These are phyloP conservation scores for Pythium sp. DNA, from an alignment of 352 stramenopile species.

Conservation along the genomic window DNA sequence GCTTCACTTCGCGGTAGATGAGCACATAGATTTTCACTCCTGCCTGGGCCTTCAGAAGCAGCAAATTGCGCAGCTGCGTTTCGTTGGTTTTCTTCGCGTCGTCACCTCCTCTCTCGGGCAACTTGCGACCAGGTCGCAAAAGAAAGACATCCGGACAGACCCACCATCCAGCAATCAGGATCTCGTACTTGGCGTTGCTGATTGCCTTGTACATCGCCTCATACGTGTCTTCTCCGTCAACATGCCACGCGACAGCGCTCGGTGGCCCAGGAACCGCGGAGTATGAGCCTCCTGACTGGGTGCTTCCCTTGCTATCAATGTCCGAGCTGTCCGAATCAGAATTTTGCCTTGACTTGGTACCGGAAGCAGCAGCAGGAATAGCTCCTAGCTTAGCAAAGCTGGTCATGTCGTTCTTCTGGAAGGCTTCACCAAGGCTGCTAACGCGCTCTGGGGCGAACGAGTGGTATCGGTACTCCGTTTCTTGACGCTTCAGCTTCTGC, in stretches of 20 bases:
- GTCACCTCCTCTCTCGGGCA: conserved; percentile 36
- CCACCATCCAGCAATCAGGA: conserved; percentile 91
- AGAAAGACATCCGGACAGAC: conserved; percentile 85
- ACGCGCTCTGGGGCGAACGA: conserved; percentile 74
- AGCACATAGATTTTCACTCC: conserved; percentile 90
- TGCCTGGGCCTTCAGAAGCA: conserved; percentile 75
- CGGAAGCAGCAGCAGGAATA: conserved; percentile 14
- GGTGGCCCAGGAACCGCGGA: conserved; percentile 36
- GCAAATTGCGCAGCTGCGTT: conserved; percentile 69
- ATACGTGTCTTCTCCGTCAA: conserved; percentile 86
- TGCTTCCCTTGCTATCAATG: conserved; percentile 53
- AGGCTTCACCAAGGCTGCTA: conserved; percentile 32
- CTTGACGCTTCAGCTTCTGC: conserved; percentile 76
- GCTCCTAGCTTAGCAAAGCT: conserved; percentile 30
- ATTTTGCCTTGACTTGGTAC: conserved; percentile 11
- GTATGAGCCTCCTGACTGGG: conserved; percentile 59
- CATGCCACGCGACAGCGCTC: conserved; percentile 78
- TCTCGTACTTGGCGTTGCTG: conserved; percentile 80
- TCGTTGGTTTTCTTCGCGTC: conserved; percentile 56
- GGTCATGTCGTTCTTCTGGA: conserved; percentile 21
- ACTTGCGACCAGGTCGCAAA: conserved; percentile 56
- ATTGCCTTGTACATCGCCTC: conserved; percentile 87
- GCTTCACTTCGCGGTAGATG: conserved; percentile 89
- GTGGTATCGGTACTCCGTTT: conserved; percentile 67
- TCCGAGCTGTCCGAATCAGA: conserved; percentile 17